Conservation (phyloP, 2,329 filamentous ascomycete species). For the Sporothrix brasiliensis region DNA sequence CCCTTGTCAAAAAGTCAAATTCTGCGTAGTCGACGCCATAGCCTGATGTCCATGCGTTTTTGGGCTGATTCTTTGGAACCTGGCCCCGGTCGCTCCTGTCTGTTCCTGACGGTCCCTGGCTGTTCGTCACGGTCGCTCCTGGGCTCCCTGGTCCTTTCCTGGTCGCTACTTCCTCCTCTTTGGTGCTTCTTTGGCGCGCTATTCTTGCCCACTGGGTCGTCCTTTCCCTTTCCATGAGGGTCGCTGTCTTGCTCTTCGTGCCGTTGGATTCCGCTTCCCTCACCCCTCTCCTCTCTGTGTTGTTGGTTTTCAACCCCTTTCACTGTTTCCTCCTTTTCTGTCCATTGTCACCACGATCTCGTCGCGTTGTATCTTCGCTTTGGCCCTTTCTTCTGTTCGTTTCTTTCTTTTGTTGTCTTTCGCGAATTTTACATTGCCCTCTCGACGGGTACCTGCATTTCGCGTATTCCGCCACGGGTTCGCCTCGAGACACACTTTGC, state of each 20-base stretch:
- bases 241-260: neutral
- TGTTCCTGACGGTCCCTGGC: slow-evolving; percentile 20
- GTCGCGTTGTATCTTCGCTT: slow-evolving; percentile 22
- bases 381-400: slow-evolving; percentile 13
- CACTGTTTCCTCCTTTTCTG: neutral
- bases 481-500: slow-evolving; percentile 4
- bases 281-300: neutral
- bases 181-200: neutral
- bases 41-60: neutral
- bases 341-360: slow-evolving; percentile 11
- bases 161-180: slow-evolving; percentile 8
- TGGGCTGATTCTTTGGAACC: neutral
- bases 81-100: slow-evolving; percentile 20
- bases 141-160: slow-evolving; percentile 6
- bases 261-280: too few relatives aligned
- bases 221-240: neutral
- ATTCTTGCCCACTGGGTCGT: slow-evolving; percentile 1
- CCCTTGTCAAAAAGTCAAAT: slow-evolving; percentile 4
- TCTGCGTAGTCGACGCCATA: neutral
- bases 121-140: slow-evolving; percentile 18
- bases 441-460: slow-evolving; percentile 19
- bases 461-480: neutral
- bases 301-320: neutral
- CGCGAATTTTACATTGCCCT: neutral
- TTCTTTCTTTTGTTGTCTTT: neutral